These are phyloP conservation scores for Colletotrichum viniferum DNA, from an alignment of 2,329 filamentous ascomycete genomes.

Conservation along the genomic window DNA sequence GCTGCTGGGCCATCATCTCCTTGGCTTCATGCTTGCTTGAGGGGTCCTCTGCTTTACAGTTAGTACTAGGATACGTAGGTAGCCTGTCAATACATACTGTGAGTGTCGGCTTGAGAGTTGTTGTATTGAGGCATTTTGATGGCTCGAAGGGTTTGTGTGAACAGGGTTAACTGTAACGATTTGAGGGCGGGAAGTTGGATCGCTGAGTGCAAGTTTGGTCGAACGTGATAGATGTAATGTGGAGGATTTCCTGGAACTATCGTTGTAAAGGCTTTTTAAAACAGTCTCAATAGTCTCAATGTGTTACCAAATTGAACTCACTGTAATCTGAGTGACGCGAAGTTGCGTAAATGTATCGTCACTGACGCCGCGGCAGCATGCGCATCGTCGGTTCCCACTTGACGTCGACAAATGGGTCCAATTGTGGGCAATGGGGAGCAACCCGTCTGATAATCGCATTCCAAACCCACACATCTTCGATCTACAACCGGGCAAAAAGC, in stretches of 20 bases:
- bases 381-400: neutral
- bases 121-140: slow-evolving; percentile 2
- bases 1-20: neutral
- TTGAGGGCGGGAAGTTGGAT: neutral
- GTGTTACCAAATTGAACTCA: neutral
- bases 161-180: neutral
- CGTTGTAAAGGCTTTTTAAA: neutral
- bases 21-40: neutral
- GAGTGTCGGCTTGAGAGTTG: neutral
- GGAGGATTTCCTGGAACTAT: neutral
- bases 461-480: neutral
- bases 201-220: neutral
- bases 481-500: neutral
- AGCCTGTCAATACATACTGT: neutral
- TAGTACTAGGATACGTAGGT: neutral
- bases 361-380: neutral
- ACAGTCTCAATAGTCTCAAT: neutral
- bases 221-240: neutral
- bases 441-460: neutral
- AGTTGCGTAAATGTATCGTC: neutral
- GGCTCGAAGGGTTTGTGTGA: neutral
- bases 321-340: neutral
- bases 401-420: neutral
- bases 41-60: neutral
- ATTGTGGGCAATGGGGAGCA: neutral